Evolutionary conservation across 805 yeast genomes (phyloP).

Genomic region (Alloascoidea africana): DNA sequence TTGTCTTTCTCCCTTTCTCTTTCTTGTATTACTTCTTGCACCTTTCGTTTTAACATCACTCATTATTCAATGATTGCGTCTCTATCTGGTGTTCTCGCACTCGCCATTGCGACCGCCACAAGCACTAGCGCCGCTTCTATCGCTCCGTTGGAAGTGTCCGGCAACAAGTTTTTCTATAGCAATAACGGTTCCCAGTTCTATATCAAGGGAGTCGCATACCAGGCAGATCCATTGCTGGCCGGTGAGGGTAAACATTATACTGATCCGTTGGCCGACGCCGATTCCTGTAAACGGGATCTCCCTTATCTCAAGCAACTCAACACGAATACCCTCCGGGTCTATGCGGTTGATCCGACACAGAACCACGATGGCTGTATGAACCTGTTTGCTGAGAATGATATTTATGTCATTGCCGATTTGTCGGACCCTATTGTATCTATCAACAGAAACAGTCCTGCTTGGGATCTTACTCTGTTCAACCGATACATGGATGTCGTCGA

Average conservation of each 20-base stretch:
- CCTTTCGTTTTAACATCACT: no score
- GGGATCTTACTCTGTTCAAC: slow-evolving; percentile 57
- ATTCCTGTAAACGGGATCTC: slow-evolving; percentile 65
- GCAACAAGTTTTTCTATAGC: slow-evolving; percentile 64
- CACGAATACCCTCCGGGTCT: slow-evolving; percentile 73
- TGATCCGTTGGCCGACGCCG: slow-evolving; percentile 69
- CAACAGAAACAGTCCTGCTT: slow-evolving; percentile 59
- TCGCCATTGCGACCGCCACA: slow-evolving; percentile 9
- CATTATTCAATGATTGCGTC: no score
- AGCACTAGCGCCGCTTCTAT: slow-evolving; percentile 15
- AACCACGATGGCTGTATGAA: slow-evolving; percentile 72
- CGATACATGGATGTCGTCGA: slow-evolving; percentile 80
- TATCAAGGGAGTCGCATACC: slow-evolving; percentile 81
- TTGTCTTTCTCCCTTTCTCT: no score
- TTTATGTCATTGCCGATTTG: slow-evolving; percentile 81
- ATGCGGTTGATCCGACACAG: slow-evolving; percentile 60
- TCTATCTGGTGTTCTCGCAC: slow-evolving; percentile 9
- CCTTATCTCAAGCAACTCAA: slow-evolving; percentile 53
- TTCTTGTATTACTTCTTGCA: no score
- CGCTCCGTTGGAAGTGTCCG: slow-evolving; percentile 44
- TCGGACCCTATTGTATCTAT: slow-evolving; percentile 76
- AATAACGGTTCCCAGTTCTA: slow-evolving; percentile 70
- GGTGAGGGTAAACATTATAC: slow-evolving; percentile 54
- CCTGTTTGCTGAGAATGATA: slow-evolving; percentile 67
- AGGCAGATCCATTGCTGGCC: slow-evolving; percentile 40